These are phyloP conservation scores for Tephrocybe sp. DNA, from an alignment of 768 basidiomycete species.

Conservation along the genomic window DNA sequence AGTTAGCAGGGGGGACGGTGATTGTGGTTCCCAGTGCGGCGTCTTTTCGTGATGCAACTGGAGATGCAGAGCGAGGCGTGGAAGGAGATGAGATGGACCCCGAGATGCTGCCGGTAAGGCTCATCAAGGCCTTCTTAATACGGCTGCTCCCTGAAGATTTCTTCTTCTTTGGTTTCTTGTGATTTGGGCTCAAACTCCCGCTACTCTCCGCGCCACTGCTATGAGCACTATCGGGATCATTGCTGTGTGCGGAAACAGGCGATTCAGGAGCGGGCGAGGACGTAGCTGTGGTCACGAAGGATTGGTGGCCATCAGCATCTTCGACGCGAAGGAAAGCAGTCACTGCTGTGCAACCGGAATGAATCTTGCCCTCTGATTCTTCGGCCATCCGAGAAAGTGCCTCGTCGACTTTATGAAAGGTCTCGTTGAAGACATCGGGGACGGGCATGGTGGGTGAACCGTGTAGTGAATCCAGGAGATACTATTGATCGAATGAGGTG, in stretches of 20 bases:
- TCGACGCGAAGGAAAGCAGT: constrained; percentile 94
- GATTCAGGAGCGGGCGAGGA: constrained; percentile 33
- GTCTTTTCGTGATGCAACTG: constrained; percentile 26
- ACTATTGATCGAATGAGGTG: constrained; percentile 21
- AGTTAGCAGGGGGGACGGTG: constrained; percentile 44
- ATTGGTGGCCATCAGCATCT: constrained; percentile 71
- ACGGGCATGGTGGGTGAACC: constrained; percentile 57
- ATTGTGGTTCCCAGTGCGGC: constrained; percentile 29
- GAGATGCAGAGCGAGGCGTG: constrained; percentile 36
- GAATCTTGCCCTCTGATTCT: constrained; percentile 87
- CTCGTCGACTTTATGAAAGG: constrained; percentile 91
- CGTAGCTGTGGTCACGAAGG: constrained; percentile 48
- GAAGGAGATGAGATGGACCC: constrained; percentile 30
- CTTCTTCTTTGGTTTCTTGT: constrained; percentile 31
- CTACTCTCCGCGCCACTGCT: constrained; percentile 46
- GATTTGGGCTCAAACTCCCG: constrained; percentile 32
- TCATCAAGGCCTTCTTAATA: constrained; percentile 56
- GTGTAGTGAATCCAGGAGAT: constrained; percentile 68
- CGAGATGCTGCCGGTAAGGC: constrained; percentile 40
- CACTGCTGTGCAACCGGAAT: constrained; percentile 96
- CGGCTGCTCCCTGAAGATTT: constrained; percentile 46
- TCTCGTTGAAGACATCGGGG: constrained; percentile 88
- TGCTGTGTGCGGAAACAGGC: constrained; percentile 30
- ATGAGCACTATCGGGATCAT: constrained; percentile 37
- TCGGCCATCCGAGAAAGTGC: constrained; percentile 82